Conservation (phyloP, 1,284 basidiomycete genomes). For the Fomitopsis palustris region DNA sequence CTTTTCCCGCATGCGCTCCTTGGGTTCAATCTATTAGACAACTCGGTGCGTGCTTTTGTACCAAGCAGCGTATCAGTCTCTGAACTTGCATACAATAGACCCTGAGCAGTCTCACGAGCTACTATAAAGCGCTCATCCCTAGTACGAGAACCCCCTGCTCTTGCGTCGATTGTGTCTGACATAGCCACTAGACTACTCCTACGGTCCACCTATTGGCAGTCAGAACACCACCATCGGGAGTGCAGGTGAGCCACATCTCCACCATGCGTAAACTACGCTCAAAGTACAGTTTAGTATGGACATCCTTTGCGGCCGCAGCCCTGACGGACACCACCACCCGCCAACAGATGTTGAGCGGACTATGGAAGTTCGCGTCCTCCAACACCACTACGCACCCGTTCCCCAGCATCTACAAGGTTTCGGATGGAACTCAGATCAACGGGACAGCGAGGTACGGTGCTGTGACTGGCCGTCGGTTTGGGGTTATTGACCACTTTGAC, state of each 20-base stretch:
- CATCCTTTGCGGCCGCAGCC: neutral
- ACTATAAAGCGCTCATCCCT: neutral
- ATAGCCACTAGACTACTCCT: neutral
- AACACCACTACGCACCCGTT: neutral
- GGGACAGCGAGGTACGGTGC: neutral
- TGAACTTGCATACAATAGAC: neutral
- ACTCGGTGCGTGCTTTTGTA: neutral
- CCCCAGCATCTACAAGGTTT: neutral
- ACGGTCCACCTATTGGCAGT: neutral
- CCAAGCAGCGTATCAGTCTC: neutral
- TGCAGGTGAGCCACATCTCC: neutral
- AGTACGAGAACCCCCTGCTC: neutral
- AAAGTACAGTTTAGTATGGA: neutral
- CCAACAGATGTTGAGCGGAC: neutral
- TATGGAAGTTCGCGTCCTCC: neutral
- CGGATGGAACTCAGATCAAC: neutral
- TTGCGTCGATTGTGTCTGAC: neutral
- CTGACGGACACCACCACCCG: neutral
- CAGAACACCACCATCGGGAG: neutral
- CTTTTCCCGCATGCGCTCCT: neutral
- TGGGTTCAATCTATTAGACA: neutral
- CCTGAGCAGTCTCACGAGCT: neutral
- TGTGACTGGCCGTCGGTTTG: too few species aligned
- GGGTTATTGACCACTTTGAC: too few species aligned
- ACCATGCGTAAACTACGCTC: too few species aligned